Base-by-base conservation (phyloP, 768 basidiomycete genomes). In the Collybia nuda region DNA sequence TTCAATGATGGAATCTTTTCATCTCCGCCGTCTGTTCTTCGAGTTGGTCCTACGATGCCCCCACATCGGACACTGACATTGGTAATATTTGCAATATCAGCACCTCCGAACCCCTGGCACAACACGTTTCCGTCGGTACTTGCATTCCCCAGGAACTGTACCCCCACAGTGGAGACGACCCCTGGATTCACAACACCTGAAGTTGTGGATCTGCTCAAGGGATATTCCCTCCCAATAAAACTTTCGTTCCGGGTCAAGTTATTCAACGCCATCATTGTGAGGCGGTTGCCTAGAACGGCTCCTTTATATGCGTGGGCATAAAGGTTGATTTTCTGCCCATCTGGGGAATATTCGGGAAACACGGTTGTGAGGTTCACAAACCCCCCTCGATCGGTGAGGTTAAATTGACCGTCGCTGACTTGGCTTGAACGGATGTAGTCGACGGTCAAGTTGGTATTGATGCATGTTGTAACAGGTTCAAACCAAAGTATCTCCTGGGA, bases 401-500 rank as follows among this genome's bases (percentile, higher is more conserved):
- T 32, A 11, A 32, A 32, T 2, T 11, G 3, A 5, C 12, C 9
- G 3, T 21, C 15, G 18, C 26, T 17, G 17, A 2, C 4, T 2
- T 7, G 6, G 21, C 47, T 29, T n/a, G 14, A 18, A 7, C 56
- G 39, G 18, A 41, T 41, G 29, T 61, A 63, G 24, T 61, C 60
- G 8, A 61, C 11, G 6, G 62, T 63, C 19, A 63, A 21, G 41
- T 61, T 63, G 5, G 59, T 56, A 28, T 63, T 51, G 44, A 59
- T 53, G n/a, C 60, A 63, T n/a, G 42, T 11, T 5, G 62, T 56
- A 7, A 57, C 56, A 5, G 62, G 62, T 42, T 63, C 59, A 24
- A 62, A 48, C 61, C 62, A 63, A 12, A 63, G 40, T 19, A 63
- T 36, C 5, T 63, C 60, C 21, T 61, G 54, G 5, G 57, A 57